Evolutionary conservation across 1,139 yeast species (phyloP), one percentile per base, ranked within the genome.

Genomic region (Arxiozyma bovina): DNA sequence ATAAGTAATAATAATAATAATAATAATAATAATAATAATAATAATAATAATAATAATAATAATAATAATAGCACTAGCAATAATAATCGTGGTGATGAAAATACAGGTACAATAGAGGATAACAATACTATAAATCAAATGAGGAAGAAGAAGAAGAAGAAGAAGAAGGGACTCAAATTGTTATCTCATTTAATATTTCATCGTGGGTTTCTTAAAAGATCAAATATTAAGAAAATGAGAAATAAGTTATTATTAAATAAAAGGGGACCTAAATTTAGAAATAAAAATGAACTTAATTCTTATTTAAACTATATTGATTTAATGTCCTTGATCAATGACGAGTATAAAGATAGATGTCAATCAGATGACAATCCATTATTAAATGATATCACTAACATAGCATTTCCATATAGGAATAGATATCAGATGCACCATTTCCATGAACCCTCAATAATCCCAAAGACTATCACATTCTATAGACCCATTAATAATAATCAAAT

Each of bases 121-220:
- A 7, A 27, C 30, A 27, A 27, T 6, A 7, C 5, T 27, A 27
- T 6, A 27, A 27, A 27, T 27, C n/a, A n/a, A n/a, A n/a, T n/a
- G 30, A 6, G 30, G 5, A 25, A 25, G 18, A 50, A 54, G n/a
- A 50, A 56, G 25, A 58, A 48, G 46, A 55, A 55, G 41, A 50
- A 55, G 17, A 51, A 55, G n/a, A 57, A 54, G 20, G 54, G 53
- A 40, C 12, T 42, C 5, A 21, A 43, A 1, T 5, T 20, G 6
- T 21, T 43, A 22, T 21, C 25, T 17, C 45, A 22, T 8, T 62
- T 62, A 45, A 58, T 66, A 43, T 66, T 66, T 47, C 69, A 66
- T 46, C 60, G 57, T 40, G 69, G 69, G 4, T 66, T 66, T 45
- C 61, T 65, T 34, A 55, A 51, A 41, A 58, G 62, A 47, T 52